Conservation (phyloP, 1,139 yeast genomes). For the Insectozyma bohioensis region DNA sequence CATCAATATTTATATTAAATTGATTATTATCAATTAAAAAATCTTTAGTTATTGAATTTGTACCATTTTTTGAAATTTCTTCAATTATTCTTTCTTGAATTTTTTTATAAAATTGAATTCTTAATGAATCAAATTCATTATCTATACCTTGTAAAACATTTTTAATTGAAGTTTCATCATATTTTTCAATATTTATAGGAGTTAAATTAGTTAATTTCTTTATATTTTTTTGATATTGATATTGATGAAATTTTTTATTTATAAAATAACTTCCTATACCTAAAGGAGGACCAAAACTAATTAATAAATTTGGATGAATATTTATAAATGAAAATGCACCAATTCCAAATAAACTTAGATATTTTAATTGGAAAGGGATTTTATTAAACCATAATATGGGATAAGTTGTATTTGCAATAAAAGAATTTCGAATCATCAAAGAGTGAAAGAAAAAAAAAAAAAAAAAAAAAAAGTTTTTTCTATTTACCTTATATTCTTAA, state of each 20-base stretch:
- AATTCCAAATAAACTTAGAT: constrained; percentile 26
- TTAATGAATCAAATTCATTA: constrained; percentile 37
- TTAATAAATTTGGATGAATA: constrained; percentile 34
- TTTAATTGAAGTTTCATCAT: constrained; percentile 34
- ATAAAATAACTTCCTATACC: constrained; percentile 27
- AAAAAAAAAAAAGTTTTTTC: constrained; percentile 3
- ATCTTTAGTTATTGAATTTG: constrained; percentile 6
- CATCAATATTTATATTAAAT: constrained; percentile 22
- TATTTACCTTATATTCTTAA: too few relatives aligned
- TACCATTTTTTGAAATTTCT: constrained; percentile 16
- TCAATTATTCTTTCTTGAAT: constrained; percentile 27
- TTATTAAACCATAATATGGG: constrained; percentile 27
- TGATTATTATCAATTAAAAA: constrained; percentile 32
- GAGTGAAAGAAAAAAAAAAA: constrained; percentile 5
- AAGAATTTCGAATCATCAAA: constrained; percentile 52
- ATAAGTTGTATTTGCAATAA: constrained; percentile 26
- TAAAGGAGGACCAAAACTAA: constrained; percentile 41
- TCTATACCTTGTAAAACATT: constrained; percentile 39
- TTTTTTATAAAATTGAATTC: constrained; percentile 26
- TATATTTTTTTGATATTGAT: constrained; percentile 18
- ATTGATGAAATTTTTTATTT: constrained; percentile 16
- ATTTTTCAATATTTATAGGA: constrained; percentile 24
- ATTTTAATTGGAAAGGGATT: constrained; percentile 30
- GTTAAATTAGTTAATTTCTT: background rate
- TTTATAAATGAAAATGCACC: constrained; percentile 34